Evolutionary conservation across 192 early-diverging fungal species (phyloP).

Genomic region (Linnemannia zychae): DNA sequence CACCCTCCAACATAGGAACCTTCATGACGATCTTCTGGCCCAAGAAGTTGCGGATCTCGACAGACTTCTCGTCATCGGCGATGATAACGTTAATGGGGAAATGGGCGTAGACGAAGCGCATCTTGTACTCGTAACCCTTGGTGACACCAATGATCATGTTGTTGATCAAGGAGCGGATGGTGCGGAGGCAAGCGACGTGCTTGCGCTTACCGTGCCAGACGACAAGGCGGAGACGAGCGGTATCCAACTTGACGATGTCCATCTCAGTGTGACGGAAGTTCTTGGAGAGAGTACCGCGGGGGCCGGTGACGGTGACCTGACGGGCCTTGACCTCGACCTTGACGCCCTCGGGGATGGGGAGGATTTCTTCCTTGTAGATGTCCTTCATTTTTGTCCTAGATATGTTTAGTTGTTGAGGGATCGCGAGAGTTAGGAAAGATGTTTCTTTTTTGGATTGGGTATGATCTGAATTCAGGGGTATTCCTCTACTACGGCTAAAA

Average conservation of each 20-base stretch:
- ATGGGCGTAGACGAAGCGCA: conserved; percentile 99
- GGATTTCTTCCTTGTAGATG: conserved; percentile 90
- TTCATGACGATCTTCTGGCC: conserved; percentile 94
- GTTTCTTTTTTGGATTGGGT: not conserved
- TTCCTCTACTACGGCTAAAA: no score
- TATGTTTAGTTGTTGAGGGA: not conserved
- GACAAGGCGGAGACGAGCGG: conserved; percentile 83
- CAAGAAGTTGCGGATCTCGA: conserved; percentile 99
- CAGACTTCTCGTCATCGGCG: conserved; percentile 74
- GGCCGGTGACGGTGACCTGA: conserved; percentile 87
- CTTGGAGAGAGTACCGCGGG: conserved; percentile 91
- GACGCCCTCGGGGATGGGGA: conserved; percentile 92
- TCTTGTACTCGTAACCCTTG: conserved; percentile 99
- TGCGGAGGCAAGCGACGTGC: conserved; percentile 99
- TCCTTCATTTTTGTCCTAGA: conserved; percentile 81
- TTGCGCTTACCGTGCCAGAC: conserved; percentile 97
- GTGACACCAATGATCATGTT: conserved; percentile 99
- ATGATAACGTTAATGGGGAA: conserved; percentile 99
- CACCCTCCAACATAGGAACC: conserved; percentile 90
- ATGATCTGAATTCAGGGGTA: not conserved
- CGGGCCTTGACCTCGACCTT: conserved; percentile 91
- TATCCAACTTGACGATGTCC: conserved; percentile 82
- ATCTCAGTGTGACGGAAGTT: conserved; percentile 95
- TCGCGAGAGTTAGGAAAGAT: not conserved
- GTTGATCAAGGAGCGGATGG: conserved; percentile 93